These are phyloP conservation scores for Aquilaria malaccensis DNA, from an alignment of 345 rosid species.

Conservation along the genomic window DNA sequence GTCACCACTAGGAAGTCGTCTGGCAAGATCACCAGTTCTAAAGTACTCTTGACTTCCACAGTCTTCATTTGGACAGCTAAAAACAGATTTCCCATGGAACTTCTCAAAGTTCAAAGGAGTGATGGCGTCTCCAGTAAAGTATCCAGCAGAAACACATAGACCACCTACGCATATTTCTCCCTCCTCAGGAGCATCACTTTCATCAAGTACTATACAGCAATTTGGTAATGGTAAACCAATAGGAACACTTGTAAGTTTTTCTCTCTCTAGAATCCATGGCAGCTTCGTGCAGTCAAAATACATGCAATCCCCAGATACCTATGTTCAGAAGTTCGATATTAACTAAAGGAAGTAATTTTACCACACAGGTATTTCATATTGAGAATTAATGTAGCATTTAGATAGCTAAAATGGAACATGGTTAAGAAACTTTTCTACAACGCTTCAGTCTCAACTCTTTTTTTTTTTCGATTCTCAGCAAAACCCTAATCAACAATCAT, in stretches of 20 bases:
- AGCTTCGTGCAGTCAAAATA: slow-evolving; percentile 84
- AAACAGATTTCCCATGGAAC: slow-evolving; percentile 35
- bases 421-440: too few species aligned
- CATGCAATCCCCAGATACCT: slow-evolving; percentile 95
- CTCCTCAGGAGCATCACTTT: slow-evolving; percentile 26
- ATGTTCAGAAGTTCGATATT: slow-evolving; percentile 19
- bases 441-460: too few species aligned
- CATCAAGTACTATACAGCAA: slow-evolving; percentile 58
- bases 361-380: too few species aligned
- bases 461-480: too few species aligned
- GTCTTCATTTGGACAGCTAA: slow-evolving; percentile 28
- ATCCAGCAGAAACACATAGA: slow-evolving; percentile 60
- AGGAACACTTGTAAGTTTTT: slow-evolving; percentile 64
- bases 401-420: too few species aligned
- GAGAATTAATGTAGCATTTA: too few species aligned
- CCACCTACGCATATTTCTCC: slow-evolving; percentile 86
- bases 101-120: slow-evolving; percentile 32
- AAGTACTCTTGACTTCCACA: slow-evolving; percentile 46
- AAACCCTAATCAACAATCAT: too few species aligned
- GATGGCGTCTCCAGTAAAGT: slow-evolving; percentile 29
- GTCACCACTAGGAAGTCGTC: slow-evolving; percentile 58
- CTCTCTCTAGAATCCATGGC: slow-evolving; percentile 61
- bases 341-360: background rate
- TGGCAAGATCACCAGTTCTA: slow-evolving; percentile 89
- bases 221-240: slow-evolving; percentile 81